Evolutionary conservation across 768 basidiomycete species (phyloP).

Genomic region (Russula emetica): DNA sequence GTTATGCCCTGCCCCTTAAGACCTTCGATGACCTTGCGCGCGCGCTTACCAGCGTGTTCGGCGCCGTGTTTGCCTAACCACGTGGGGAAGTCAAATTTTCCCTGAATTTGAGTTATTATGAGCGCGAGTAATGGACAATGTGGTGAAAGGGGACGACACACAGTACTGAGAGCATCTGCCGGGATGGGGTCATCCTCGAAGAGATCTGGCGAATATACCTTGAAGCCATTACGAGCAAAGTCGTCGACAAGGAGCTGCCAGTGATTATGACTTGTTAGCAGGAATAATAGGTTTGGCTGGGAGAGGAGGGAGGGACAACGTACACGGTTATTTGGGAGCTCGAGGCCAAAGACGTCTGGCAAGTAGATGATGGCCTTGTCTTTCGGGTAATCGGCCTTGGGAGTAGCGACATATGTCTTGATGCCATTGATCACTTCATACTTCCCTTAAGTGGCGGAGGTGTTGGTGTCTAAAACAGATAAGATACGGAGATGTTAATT

Average conservation of each 20-base stretch:
- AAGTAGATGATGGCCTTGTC: slow-evolving; percentile 42
- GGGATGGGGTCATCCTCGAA: slow-evolving; percentile 32
- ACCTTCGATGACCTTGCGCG: slow-evolving; percentile 31
- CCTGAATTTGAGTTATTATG: background rate
- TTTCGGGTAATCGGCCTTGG: slow-evolving; percentile 38
- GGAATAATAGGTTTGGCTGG: background rate
- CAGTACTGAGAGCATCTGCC: slow-evolving; percentile 25
- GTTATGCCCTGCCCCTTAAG: slow-evolving; percentile 35
- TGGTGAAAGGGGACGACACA: slow-evolving; percentile 12
- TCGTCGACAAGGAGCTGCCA: slow-evolving; percentile 43
- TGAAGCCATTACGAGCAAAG: slow-evolving; percentile 40
- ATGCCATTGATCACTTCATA: slow-evolving; percentile 37
- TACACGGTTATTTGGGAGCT: slow-evolving; percentile 36
- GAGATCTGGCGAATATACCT: slow-evolving; percentile 26
- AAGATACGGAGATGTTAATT: background rate
- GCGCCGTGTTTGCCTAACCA: slow-evolving; percentile 27
- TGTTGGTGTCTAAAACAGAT: background rate
- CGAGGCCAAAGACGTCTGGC: slow-evolving; percentile 39
- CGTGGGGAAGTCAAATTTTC: background rate
- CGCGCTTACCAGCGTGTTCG: slow-evolving; percentile 20
- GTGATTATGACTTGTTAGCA: background rate
- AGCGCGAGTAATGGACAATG: background rate
- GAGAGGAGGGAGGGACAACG: background rate
- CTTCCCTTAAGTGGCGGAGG: slow-evolving; percentile 30
- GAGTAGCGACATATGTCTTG: slow-evolving; percentile 41